Evolutionary conservation across 345 rosid genomes (phyloP).

Genomic region (Anacardium occidentale): DNA sequence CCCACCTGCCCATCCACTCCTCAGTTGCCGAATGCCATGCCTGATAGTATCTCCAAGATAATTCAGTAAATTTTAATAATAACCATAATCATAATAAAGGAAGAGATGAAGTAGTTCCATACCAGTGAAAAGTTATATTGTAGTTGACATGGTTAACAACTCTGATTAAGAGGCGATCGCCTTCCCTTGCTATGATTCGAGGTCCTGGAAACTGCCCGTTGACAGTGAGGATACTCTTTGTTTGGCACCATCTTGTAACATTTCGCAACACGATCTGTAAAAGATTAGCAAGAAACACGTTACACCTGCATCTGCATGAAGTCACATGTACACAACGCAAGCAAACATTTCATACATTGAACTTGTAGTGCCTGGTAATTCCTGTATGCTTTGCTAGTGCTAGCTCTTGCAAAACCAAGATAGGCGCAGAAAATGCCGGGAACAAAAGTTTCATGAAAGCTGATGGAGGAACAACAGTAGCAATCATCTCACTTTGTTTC

Average conservation of each 20-base stretch:
- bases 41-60: constrained; percentile 22
- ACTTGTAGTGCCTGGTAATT: constrained; percentile 48
- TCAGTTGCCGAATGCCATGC: constrained; percentile 50
- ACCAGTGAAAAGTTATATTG: constrained; percentile 76
- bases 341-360: constrained; percentile 29
- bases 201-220: constrained; percentile 76
- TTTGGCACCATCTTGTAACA: constrained; percentile 63
- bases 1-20: constrained; percentile 64
- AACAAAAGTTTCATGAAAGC: constrained; percentile 4
- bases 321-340: not conserved
- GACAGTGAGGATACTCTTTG: constrained; percentile 69
- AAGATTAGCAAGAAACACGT: too few relatives aligned
- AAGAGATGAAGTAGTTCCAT: not conserved
- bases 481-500: too few relatives aligned
- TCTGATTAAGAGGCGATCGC: constrained; percentile 60
- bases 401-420: too few relatives aligned
- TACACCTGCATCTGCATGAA: too few relatives aligned
- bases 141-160: constrained; percentile 65
- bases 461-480: too few relatives aligned
- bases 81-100: not conserved
- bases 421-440: too few relatives aligned
- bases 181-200: constrained; percentile 65
- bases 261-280: constrained; percentile 54
- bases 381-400: too few relatives aligned
- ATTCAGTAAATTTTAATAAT: too few relatives aligned